Evolutionary conservation across 1,284 basidiomycete genomes (phyloP), one percentile per base, ranked within the genome.

Genomic region (Melanopsichium pennsylvanicum): DNA sequence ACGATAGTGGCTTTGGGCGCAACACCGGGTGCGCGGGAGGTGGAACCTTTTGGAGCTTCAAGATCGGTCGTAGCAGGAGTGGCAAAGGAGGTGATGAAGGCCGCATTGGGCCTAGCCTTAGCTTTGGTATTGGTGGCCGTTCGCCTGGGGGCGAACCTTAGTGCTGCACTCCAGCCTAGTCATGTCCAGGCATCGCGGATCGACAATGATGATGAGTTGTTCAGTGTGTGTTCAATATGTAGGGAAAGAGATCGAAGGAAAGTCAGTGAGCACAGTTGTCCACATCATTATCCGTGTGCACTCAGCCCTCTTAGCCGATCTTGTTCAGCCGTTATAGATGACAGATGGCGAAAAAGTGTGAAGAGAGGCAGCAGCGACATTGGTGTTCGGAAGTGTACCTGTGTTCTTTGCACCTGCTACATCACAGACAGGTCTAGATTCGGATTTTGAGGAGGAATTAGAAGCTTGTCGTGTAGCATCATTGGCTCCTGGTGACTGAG

Each of bases 81-180:
- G 13, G 47, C 50, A 34, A 68, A 58, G 2, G 64, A 61, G 4
- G 66, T 49, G 11, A 69, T 56, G 21, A 69, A 63, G 1, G 60
- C 59, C 2, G 60, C 66, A 33, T 63, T 69, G 1, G 60, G 66
- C 16, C 51, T 35, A 7, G 66, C 19, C 18, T 70, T 67, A 5
- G 58, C 23, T 26, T 58, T 70, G 4, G 49, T 25, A 16, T 36
- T 25, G 9, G 54, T 39, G 10, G 54, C 48, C 26, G 50, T 60
- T n/a, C 50, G 39, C 5, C 74, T 52, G 2, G 75, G 75, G 10
- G 70, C 73, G 36, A 77, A 77, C 0, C 70, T 64, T 15, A 77
- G 57, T 8, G 75, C 59, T 26, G 73, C 63, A n/a, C 73, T 75
- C 75, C 75, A 76, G 21, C 51, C 66, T 69, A n/a, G n/a, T n/a